Evolutionary conservation across 108 stramenopile genomes (phyloP).

Genomic region (Fragilaria radians): DNA sequence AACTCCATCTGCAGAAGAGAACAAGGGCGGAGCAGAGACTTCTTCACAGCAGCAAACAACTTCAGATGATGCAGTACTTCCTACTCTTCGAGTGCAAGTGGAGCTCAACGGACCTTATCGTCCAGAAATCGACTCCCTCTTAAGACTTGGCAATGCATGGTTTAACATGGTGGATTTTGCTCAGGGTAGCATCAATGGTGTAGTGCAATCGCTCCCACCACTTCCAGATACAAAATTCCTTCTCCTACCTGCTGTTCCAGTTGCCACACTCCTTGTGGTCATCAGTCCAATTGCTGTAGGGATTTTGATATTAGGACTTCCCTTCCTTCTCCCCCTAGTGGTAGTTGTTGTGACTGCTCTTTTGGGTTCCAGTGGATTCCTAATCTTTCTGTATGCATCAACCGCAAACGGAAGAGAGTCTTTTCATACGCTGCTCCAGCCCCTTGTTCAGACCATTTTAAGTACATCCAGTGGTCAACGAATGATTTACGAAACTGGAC

Average conservation of each 20-base stretch:
- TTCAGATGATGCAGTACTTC: slow-evolving; percentile 31
- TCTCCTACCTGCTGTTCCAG: slow-evolving; percentile 51
- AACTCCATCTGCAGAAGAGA: slow-evolving; percentile 2
- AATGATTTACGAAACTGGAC: slow-evolving; percentile 73
- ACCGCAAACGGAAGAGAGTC: slow-evolving; percentile 42
- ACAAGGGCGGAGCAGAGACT: neutral
- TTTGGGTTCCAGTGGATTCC: slow-evolving; percentile 8
- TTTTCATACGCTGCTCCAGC: slow-evolving; percentile 30
- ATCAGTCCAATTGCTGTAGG: slow-evolving; percentile 48
- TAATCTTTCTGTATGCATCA: slow-evolving; percentile 38
- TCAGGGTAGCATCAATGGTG: slow-evolving; percentile 6
- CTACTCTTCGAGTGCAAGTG: slow-evolving; percentile 69
- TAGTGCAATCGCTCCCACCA: slow-evolving; percentile 20
- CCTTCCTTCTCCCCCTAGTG: slow-evolving; percentile 61
- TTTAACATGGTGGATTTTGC: slow-evolving; percentile 50
- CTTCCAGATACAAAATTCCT: slow-evolving; percentile 36
- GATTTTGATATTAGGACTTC: slow-evolving; percentile 52
- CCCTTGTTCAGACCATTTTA: slow-evolving; percentile 42
- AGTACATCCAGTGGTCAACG: slow-evolving; percentile 47
- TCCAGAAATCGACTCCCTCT: slow-evolving; percentile 58
- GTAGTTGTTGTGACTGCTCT: too few species aligned
- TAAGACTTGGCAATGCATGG: slow-evolving; percentile 48
- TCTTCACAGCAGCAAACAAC: slow-evolving; percentile 2
- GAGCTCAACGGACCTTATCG: slow-evolving; percentile 62
- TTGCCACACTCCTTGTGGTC: slow-evolving; percentile 41